Percentiles rank a stretch among this genome's conserved stretches.
Evolutionary conservation across 306 rosid species (phyloP).

Genomic region (Begonia peltatifolia): DNA sequence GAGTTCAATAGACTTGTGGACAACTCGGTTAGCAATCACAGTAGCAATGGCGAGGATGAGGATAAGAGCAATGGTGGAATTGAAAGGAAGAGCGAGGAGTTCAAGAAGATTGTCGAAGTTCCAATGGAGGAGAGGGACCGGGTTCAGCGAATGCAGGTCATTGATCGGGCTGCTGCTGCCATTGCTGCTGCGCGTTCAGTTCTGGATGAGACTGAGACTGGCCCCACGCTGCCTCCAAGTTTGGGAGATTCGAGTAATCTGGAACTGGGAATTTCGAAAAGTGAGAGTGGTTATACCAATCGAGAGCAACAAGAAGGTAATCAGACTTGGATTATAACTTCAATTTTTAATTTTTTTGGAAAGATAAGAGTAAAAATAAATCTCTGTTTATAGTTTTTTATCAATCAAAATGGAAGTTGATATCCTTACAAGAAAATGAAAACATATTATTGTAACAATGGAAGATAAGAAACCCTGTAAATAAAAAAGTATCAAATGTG

Average conservation of each 20-base stretch:
- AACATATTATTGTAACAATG: too few species aligned
- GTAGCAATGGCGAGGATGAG: conserved; percentile 4
- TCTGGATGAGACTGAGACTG: conserved; percentile 23
- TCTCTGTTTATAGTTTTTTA: too few species aligned
- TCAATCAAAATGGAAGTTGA: too few species aligned
- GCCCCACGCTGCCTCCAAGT: conserved; percentile 2
- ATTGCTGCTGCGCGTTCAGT: conserved; percentile 60
- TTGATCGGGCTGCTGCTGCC: conserved; percentile 90
- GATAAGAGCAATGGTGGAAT: conserved; percentile 12
- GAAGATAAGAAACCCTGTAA: too few species aligned
- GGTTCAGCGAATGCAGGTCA: conserved; percentile 67
- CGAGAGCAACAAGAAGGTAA: conserved; percentile 24
- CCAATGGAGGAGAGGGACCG: conserved; percentile 65
- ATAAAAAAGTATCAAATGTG: too few species aligned
- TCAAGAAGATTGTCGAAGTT: conserved; percentile 59
- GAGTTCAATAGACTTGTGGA: conserved; percentile 41
- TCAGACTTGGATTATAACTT: not conserved
- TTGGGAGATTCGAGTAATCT: conserved; percentile 2
- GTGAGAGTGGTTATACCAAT: not conserved
- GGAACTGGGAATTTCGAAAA: conserved; percentile 1
- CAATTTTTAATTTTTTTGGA: not conserved
- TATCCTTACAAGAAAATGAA: too few species aligned
- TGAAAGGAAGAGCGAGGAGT: conserved; percentile 56
- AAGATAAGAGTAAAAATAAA: too few species aligned
- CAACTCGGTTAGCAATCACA: conserved; percentile 2